Base-by-base conservation (phyloP, 2,329 filamentous ascomycete species). In the Paraphoma chrysanthemicola region DNA sequence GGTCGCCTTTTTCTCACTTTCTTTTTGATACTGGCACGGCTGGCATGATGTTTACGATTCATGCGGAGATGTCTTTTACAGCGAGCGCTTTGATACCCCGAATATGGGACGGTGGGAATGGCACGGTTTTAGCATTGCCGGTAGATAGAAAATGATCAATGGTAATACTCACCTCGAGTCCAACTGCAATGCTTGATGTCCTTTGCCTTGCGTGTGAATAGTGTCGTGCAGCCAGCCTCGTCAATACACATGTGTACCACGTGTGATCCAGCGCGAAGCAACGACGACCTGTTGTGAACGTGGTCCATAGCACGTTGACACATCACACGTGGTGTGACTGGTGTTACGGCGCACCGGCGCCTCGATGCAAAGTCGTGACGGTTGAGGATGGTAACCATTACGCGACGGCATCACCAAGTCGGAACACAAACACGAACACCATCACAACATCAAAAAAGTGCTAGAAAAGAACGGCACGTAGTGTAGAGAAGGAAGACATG, bases 51-150 rank as follows among this genome's bases (percentile, higher is more conserved):
- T 57, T 63, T 57, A 71, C 54, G 65, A 70, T 56, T 63, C 60
- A 66, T 60, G 67, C 60, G 54, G 51, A 50, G 42, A 62, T 48
- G 60, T 55, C 51, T 60, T 60, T 64, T 60, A 51, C 56, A 62
- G 58, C 60, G 67, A 56, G 68, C 62, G 67, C 65, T 64, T 68
- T 67, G 70, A 75, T 74, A 73, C 71, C 71, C 71, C 70, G 51
- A 54, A 52, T 36, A 55, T 54, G 54, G 60, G 61, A 59, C 46
- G 51, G 29, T 54, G 59, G 54, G 55, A 63, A 53, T 59, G 57
- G 49, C 33, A 38, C n/a, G 11, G 39, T 41, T 41, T 56, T 59
- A 41, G 53, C 56, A 54, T 56, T 60, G 48, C 52, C 54, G 60
- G 64, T 67, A 68, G 60, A 67, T 69, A 70, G 61, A 44, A 62